phyloP scores from a whole-genome alignment of 1,139 yeast species.

The Yamadazyma trypodendri region DNA sequence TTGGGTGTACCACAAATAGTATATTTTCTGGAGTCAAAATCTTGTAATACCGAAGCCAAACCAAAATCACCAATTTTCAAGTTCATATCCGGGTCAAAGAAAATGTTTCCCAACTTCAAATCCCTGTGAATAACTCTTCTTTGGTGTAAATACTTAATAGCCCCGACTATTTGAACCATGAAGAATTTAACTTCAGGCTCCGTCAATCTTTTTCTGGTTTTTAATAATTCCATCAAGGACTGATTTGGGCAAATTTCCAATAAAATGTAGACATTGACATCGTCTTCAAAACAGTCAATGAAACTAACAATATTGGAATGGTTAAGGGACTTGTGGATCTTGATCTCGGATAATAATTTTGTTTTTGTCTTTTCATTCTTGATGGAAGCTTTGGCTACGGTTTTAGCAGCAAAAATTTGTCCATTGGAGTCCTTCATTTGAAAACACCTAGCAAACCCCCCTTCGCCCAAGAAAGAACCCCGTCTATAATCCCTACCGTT shows the following conservation, averaged over 20 bases:
- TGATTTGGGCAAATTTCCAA: conserved; percentile 94
- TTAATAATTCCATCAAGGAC: conserved; percentile 87
- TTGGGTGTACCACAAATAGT: conserved; percentile 98
- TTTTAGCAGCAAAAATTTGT: conserved; percentile 90
- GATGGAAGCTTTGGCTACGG: conserved; percentile 94
- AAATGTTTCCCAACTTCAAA: conserved; percentile 89
- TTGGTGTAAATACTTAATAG: conserved; percentile 86
- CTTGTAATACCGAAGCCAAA: conserved; percentile 81
- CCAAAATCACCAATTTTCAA: conserved; percentile 97
- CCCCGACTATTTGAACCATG: conserved; percentile 92
- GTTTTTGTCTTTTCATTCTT: conserved; percentile 89
- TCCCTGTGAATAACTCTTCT: conserved; percentile 96
- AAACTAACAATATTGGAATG: conserved; percentile 91
- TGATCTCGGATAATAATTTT: conserved; percentile 87
- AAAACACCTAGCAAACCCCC: conserved; percentile 98
- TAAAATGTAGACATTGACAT: conserved; percentile 85
- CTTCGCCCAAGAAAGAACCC: conserved; percentile 92
- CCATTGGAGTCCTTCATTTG: conserved; percentile 92
- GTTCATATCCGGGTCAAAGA: conserved; percentile 89
- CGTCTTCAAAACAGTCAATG: conserved; percentile 94
- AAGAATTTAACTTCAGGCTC: conserved; percentile 92
- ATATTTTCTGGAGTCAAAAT: conserved; percentile 68
- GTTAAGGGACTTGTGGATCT: conserved; percentile 86
- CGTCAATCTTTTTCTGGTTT: conserved; percentile 74
- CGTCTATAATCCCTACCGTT: conserved; percentile 87